Conservation (phyloP, 257 asterid species). For the Capsicum rhomboideum region DNA sequence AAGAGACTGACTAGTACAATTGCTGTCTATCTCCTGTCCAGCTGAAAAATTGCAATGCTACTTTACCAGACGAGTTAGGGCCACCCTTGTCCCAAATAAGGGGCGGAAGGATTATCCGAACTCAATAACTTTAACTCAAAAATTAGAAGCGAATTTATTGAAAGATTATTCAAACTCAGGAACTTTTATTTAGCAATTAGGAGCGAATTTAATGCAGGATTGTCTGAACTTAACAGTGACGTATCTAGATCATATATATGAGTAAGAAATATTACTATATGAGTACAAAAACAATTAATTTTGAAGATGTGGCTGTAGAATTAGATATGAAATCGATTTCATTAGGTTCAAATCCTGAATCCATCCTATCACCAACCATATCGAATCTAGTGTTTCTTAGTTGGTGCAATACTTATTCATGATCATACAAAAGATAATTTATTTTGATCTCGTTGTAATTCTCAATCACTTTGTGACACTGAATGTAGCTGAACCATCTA, state of each 20-base stretch:
- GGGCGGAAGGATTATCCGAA: neutral
- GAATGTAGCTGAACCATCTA: too few species aligned
- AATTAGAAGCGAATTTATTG: neutral
- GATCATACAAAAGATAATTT: too few species aligned
- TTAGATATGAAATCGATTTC: too few species aligned
- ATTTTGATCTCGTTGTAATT: neutral
- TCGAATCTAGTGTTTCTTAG: neutral
- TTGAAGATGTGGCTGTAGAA: too few species aligned
- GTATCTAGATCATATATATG: too few species aligned
- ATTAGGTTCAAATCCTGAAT: too few species aligned
- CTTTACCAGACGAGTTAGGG: constrained; percentile 17
- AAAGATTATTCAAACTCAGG: neutral
- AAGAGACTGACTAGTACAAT: constrained; percentile 18
- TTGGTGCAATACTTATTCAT: neutral
- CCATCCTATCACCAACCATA: neutral
- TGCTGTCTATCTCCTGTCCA: constrained; percentile 21
- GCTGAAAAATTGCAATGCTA: neutral
- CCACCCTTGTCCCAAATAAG: neutral
- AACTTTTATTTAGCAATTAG: too few species aligned
- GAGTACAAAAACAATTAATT: too few species aligned
- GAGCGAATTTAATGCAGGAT: neutral
- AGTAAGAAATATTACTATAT: too few species aligned
- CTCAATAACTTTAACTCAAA: neutral
- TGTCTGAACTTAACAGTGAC: too few species aligned
- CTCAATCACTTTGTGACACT: neutral